A percentile compares a stretch with the other conserved stretches of the same genome.
These are phyloP conservation scores for Syzygium grande DNA, from an alignment of 345 rosid species.

Conservation along the genomic window DNA sequence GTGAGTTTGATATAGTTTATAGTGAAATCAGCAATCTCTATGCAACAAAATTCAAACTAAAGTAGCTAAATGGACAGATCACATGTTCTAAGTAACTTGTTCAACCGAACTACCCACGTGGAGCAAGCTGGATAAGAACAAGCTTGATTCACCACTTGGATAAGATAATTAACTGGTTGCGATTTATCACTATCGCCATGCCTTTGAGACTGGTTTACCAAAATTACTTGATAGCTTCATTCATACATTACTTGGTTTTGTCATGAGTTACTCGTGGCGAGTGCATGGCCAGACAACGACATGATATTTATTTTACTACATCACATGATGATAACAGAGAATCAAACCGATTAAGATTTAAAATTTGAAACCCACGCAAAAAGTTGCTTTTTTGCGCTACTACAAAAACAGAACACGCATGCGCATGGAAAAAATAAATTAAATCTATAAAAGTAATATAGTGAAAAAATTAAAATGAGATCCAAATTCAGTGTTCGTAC, in stretches of 20 bases:
- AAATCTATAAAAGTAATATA: no score
- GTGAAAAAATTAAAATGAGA: no score
- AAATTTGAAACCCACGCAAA: accelerated
- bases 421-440: not conserved
- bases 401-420: accelerated
- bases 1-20: no score
- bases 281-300: not conserved
- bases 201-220: not conserved
- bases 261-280: not conserved
- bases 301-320: not conserved
- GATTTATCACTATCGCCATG: not conserved
- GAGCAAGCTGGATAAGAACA: not conserved
- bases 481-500: no score
- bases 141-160: not conserved
- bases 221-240: not conserved
- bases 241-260: not conserved
- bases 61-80: no score
- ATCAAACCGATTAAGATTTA: not conserved
- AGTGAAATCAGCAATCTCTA: no score
- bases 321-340: not conserved
- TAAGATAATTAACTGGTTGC: not conserved
- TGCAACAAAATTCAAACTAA: no score
- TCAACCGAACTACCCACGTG: no score
- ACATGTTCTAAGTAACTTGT: no score
- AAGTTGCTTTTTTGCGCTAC: not conserved